These are phyloP conservation scores for Pythium monospermum DNA, from an alignment of 352 stramenopile species.

Conservation along the genomic window DNA sequence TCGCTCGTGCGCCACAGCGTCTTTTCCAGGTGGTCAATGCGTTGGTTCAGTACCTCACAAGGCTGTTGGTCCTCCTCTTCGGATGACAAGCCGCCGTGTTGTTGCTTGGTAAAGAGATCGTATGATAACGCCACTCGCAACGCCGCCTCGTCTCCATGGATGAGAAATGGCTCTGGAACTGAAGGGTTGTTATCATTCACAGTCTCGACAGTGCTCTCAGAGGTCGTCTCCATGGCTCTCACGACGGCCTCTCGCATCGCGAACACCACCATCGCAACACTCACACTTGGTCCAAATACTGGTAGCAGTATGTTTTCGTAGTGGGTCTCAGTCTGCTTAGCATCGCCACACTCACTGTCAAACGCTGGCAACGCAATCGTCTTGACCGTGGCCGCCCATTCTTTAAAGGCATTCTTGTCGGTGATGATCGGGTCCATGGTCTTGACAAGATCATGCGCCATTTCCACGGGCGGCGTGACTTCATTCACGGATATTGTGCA, in stretches of 20 bases:
- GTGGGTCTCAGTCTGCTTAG: neutral
- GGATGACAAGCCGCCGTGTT: too few relatives aligned
- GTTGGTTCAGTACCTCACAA: constrained; percentile 20
- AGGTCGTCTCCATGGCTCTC: neutral
- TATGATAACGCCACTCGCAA: constrained; percentile 31
- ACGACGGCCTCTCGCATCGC: constrained; percentile 45
- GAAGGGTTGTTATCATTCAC: constrained; percentile 13
- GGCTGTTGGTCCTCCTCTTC: constrained; percentile 14
- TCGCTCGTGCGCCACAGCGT: constrained; percentile 51
- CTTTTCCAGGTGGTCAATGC: constrained; percentile 50
- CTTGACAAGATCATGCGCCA: constrained; percentile 33
- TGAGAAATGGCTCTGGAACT: constrained; percentile 37
- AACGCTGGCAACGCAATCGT: constrained; percentile 31
- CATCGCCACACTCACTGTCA: neutral
- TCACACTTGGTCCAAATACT: constrained; percentile 45
- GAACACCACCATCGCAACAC: constrained; percentile 46
- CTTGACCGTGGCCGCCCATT: constrained; percentile 44
- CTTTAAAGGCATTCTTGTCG: constrained; percentile 59
- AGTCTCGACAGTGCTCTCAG: too few relatives aligned
- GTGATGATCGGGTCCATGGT: constrained; percentile 28
- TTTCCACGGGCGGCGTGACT: constrained; percentile 18
- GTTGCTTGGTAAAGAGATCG: constrained; percentile 17
- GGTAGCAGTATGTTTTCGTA: constrained; percentile 34
- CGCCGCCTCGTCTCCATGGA: constrained; percentile 37
- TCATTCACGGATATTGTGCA: constrained; percentile 21